Evolutionary conservation across 345 rosid genomes (phyloP), one percentile per base, ranked within the genome.

Genomic region (Lepidium sativum): DNA sequence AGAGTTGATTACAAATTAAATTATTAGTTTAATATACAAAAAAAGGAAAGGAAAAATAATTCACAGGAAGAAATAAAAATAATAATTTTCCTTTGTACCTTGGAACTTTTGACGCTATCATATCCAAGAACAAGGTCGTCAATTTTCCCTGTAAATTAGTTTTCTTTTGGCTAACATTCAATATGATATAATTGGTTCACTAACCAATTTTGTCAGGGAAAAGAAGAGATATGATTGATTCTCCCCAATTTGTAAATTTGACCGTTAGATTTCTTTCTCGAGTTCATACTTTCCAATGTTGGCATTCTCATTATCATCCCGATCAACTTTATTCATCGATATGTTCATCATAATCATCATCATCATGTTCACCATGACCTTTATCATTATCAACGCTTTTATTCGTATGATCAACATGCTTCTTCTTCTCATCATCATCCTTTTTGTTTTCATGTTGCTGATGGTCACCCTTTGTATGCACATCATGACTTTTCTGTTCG

Each of bases 201-300:
- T n/a, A 45, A 94, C 99, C 97, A 54, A 83, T 14, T 83, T 77
- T 94, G 75, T 90, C 96, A 2, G 97, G 97, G 56, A 90, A 78
- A 60, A 74, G 33, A 18, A 94, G 63, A 39, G 95, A 88, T 54
- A 90, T 69, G 27, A 88, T 57, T 41, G 79, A 87, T 55, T 97
- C 99, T 37, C 97, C 96, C 85, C 90, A 90, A 55, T 90, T 90
- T 68, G 97, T 86, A 32, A 94, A 65, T 47, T 82, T 84, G 45
- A 86, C 43, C 13, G 83, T 70, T 39, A 88, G 11, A 44, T 87
- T 77, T 14, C 99, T 57, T 80, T 82, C 77, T 82, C 82, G 43
- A 90, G 85, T 75, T 84, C 90, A 63, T 82, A 94, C 8, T 79
- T 42, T 15, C 83, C 86, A 21, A 86, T 62, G 17, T 75, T 45